phyloP scores from a whole-genome alignment of 306 rosid genomes.

The Cicer judaicum region DNA sequence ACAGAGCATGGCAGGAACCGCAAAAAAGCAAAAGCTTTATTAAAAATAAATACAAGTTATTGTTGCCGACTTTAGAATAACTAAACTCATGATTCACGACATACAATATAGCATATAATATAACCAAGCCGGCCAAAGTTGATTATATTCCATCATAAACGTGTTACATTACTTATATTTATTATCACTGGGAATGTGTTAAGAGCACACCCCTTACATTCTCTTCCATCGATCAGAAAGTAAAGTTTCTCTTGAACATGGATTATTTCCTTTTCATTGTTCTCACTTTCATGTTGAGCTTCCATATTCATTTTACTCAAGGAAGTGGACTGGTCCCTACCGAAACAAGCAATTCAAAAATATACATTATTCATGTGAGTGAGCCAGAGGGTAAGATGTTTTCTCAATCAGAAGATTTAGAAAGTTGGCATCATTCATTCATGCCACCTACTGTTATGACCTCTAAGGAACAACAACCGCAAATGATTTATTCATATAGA shows the following conservation, averaged over 20 bases:
- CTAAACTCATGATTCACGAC: background rate
- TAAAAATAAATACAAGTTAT: constrained; percentile 20
- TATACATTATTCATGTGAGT: constrained; percentile 60
- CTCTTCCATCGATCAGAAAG: constrained; percentile 27
- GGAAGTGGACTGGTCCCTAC: constrained; percentile 33
- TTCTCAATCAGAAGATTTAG: constrained; percentile 43
- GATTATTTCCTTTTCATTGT: constrained; percentile 42
- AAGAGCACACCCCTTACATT: background rate
- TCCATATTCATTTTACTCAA: constrained; percentile 44
- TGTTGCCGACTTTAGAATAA: constrained; percentile 21
- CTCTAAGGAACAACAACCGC: constrained; percentile 41
- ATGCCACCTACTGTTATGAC: constrained; percentile 49
- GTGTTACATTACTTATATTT: background rate
- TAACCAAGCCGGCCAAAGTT: constrained; percentile 30
- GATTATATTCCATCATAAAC: constrained; percentile 6
- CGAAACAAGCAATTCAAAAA: constrained; percentile 43
- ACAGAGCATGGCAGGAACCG: background rate
- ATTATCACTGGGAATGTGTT: background rate
- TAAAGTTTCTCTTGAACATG: constrained; percentile 52
- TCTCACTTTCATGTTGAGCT: constrained; percentile 47
- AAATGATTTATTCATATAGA: constrained; percentile 52
- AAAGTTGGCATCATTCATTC: constrained; percentile 67
- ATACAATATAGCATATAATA: background rate
- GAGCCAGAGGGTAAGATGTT: constrained; percentile 48
- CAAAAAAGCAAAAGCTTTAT: constrained; percentile 5